A percentile compares a stretch with the other conserved stretches of the same genome.
Conservation (phyloP, 352 stramenopile genomes). For the Hyaloperonospora brassicae region DNA sequence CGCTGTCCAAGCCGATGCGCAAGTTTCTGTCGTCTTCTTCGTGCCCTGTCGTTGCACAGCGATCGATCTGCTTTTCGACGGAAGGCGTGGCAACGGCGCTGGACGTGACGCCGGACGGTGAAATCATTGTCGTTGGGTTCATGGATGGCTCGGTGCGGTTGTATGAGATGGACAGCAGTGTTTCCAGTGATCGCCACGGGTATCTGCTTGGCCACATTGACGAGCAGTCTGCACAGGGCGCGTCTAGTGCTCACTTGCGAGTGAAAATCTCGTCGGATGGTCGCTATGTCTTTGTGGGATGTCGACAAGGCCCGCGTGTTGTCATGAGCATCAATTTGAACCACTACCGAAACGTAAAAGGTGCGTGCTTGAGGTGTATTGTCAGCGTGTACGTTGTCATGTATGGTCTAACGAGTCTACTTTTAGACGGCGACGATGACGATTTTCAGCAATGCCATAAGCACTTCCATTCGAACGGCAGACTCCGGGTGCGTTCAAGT, state of each 20-base stretch:
- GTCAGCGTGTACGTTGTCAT: background rate
- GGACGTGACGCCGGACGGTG: conserved; percentile 66
- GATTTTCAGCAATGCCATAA: conserved; percentile 78
- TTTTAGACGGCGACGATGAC: conserved; percentile 64
- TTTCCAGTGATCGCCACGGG: conserved; percentile 68
- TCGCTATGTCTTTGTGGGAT: conserved; percentile 77
- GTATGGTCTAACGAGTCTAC: conserved; percentile 2
- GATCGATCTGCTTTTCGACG: conserved; percentile 76
- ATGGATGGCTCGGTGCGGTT: conserved; percentile 68
- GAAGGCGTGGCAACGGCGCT: conserved; percentile 65
- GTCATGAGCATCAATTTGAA: conserved; percentile 81
- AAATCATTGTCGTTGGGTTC: conserved; percentile 79
- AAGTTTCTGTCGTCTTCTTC: conserved; percentile 37
- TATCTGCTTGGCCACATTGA: conserved; percentile 79
- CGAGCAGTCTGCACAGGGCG: conserved; percentile 55
- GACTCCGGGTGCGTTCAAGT: conserved; percentile 41
- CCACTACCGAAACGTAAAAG: conserved; percentile 75
- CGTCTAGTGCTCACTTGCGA: conserved; percentile 40
- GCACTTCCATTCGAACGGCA: conserved; percentile 49
- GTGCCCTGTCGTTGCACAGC: conserved; percentile 37
- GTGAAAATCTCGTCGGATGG: conserved; percentile 76
- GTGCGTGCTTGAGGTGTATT: conserved; percentile 25
- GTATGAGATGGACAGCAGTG: conserved; percentile 81
- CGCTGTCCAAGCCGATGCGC: conserved; percentile 36
- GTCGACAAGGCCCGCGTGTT: conserved; percentile 49